phyloP scores from a whole-genome alignment of 257 asterid genomes.

The Solanum appendiculatum region DNA sequence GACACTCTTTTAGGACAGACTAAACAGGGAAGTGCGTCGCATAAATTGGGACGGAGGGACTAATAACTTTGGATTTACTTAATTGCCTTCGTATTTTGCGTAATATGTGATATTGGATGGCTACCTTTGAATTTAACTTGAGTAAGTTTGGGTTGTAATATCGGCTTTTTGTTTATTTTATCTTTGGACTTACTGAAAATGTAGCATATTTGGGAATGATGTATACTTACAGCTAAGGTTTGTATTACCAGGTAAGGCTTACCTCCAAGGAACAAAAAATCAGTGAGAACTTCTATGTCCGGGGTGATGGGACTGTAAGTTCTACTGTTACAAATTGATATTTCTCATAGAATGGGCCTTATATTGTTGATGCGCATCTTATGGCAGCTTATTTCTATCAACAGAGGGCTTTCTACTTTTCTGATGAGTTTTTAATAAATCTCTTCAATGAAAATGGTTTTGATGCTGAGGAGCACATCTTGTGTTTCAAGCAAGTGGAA shows the following conservation, averaged over 20 bases:
- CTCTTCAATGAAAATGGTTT: conserved; percentile 66
- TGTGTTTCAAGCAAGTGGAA: conserved; percentile 95
- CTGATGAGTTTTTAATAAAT: conserved; percentile 61
- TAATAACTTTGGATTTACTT: neutral
- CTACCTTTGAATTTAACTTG: neutral
- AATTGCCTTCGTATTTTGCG: neutral
- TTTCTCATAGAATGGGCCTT: conserved; percentile 1
- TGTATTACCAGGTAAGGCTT: conserved; percentile 62
- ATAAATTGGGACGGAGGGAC: neutral
- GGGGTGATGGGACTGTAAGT: conserved; percentile 99
- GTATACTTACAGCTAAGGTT: neutral
- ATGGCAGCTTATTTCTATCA: conserved; percentile 11
- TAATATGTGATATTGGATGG: neutral
- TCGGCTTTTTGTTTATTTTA: neutral
- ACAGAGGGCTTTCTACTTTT: conserved; percentile 96
- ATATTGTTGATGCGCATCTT: conserved; percentile 7
- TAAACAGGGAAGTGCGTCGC: neutral
- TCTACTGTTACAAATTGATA: neutral
- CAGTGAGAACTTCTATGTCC: conserved; percentile 88
- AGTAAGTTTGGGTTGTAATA: neutral
- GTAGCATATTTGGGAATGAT: neutral
- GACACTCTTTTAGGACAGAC: neutral
- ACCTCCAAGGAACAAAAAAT: conserved; percentile 85
- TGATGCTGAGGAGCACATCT: conserved; percentile 57
- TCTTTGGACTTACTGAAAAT: neutral